Base-by-base conservation (phyloP, 495 filamentous ascomycete species). In the Penicillium antarcticum region DNA sequence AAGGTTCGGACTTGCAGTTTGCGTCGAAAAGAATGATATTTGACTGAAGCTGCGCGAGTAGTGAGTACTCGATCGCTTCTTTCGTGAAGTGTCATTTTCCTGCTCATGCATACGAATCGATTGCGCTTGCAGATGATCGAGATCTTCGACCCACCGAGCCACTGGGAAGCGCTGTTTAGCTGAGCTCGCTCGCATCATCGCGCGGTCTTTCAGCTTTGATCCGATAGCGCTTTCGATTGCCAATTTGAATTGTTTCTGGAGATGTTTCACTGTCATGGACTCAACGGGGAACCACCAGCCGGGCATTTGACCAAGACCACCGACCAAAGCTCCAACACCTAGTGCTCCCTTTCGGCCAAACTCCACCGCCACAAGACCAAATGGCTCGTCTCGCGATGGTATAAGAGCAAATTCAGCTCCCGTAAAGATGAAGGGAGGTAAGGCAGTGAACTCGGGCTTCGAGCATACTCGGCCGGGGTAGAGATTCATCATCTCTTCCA, bases 331-430 rank as follows among this genome's bases (percentile, higher is more conserved):
- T 21, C 87, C 87, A 52, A 90, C 83, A 59, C 87, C 85, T 8
- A 90, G 70, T 2, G 87, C 87, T 37, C 87, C 87, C 65, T 89
- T 89, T 23, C 87, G 76, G 34, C 87, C 87, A 53, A 89, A 90
- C 56, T 90, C 87, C 37, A 90, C 87, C 18, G 87, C 87, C 7
- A 89, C 87, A 29, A 91, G 67, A 14, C 87, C 87, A 55, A 91
- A 91, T 0, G 87, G 87, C 67, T 91, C 87, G 53, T 91, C 87
- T 57, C 87, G 81, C 23, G 84, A 87, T 5, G 87, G 87, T 49
- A 90, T 90, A 18, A 90, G 74, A n/a, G 87, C 86, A 55, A 91
- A 89, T 51, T 91, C 87, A 12, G 87, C 86, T 35, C 87, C 87
- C 52, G 80, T 85, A 70, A 89, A 89, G 58, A 91, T 87, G 64